Percentiles rank a stretch among this genome's conserved stretches.
Evolutionary conservation across 139 green algal genomes (phyloP).

Genomic region (Chlorella vulgaris): DNA sequence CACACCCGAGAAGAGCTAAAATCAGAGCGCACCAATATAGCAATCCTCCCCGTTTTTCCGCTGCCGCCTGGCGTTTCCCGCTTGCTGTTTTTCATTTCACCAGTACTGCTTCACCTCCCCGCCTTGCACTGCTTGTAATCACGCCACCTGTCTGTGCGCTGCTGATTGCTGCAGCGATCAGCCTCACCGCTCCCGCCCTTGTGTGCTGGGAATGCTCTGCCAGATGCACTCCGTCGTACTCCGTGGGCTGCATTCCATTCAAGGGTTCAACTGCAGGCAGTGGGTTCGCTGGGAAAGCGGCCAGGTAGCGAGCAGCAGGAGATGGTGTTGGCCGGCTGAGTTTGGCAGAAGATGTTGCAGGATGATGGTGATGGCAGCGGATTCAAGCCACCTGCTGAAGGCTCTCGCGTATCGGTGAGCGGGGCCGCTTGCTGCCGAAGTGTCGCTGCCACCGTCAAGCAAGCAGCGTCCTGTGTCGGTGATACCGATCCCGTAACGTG

Average conservation of each 20-base stretch:
- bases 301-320: background rate
- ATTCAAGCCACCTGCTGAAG: background rate
- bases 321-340: background rate
- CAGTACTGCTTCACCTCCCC: constrained; percentile 15
- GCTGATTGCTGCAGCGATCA: background rate
- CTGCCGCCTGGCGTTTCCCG: background rate
- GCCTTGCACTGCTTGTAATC: constrained; percentile 28
- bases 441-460: too few species aligned
- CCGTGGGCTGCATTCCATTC: too few species aligned
- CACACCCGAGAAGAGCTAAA: constrained; percentile 18
- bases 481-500: too few species aligned
- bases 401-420: background rate
- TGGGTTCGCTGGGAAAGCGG: too few species aligned
- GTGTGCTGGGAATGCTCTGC: too few species aligned
- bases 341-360: background rate
- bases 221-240: too few species aligned
- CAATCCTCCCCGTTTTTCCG: background rate
- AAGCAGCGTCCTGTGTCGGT: too few species aligned
- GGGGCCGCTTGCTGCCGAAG: background rate
- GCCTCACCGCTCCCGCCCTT: too few species aligned
- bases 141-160: background rate
- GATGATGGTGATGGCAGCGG: background rate
- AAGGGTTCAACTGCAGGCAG: too few species aligned
- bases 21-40: constrained; percentile 27
- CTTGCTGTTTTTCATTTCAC: constrained; percentile 21